Evolutionary conservation across 495 filamentous ascomycete genomes (phyloP), one percentile per base, ranked within the genome.

Genomic region (Amniculicola lignicola): DNA sequence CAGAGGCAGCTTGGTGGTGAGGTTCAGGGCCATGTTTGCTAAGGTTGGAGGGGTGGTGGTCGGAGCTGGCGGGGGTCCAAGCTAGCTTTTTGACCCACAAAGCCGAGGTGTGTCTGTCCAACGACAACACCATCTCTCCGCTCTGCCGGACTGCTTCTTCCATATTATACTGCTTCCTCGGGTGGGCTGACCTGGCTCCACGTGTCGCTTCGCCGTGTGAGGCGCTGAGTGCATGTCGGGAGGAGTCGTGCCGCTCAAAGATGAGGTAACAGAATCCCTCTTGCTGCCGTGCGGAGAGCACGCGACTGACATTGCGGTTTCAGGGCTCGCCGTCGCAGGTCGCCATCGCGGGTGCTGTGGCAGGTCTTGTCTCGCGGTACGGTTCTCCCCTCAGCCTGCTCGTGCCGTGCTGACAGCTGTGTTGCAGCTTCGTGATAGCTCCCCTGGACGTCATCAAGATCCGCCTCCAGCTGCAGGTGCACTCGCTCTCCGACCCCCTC

Each of bases 391-490:
- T 38, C 31, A 3, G 51, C 21, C 2, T 38, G 19, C 51, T 39
- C 27, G 18, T 36, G 25, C 12, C 4, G n/a, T 44, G 37, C 21
- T 33, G 22, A 53, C 23, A 14, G 9, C 28, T 40, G 24, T 12
- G 12, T 24, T 25, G 12, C 59, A 89, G 86, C 62, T 96, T 95
- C 76, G 83, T 89, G 63, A 84, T 94, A 69, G 90, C 90, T 44
- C 90, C 90, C 50, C 85, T 96, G 48, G 90, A 96, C 70, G 90
- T 96, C 54, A 82, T 95, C 73, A 96, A 96, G 76, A 96, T 96
- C 72, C 86, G 90, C n/a, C 83, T 95, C 40, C 90, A 96, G 66
- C 79, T 96, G 31, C 90, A 95, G 72, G 83, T 83, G 41, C 86
- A 90, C 72, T 89, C 89, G 15, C 80, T 87, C 53, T 82, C 82